Percentiles rank a stretch among this genome's conserved stretches.
phyloP scores from a whole-genome alignment of 2,329 filamentous ascomycete species.

The Aureobasidium uvarum region DNA sequence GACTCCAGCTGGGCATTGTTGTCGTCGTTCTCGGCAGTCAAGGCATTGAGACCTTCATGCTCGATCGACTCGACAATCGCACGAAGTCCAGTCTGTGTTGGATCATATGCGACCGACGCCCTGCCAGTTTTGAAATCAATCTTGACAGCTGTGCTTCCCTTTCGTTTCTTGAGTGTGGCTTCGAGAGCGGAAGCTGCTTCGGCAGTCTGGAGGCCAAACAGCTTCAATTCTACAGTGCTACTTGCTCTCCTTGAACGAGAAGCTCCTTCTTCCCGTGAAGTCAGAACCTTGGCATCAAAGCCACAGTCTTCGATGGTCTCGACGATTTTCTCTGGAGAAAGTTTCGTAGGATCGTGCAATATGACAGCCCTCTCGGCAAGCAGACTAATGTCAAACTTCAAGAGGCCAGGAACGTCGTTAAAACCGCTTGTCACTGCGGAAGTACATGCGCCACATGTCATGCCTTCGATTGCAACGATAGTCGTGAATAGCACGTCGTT shows the following conservation, averaged over 20 bases:
- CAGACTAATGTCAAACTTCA: slow-evolving; percentile 92
- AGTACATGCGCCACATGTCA: slow-evolving; percentile 97
- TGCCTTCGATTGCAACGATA: slow-evolving; percentile 86
- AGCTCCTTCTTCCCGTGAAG: slow-evolving; percentile 62
- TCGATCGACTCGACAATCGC: slow-evolving; percentile 81
- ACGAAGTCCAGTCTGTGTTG: slow-evolving; percentile 72
- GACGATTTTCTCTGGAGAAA: slow-evolving; percentile 70
- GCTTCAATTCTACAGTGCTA: slow-evolving; percentile 71
- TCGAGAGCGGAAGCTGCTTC: slow-evolving; percentile 71
- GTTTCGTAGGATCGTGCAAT: slow-evolving; percentile 70
- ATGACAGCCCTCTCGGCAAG: slow-evolving; percentile 89
- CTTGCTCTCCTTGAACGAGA: slow-evolving; percentile 39
- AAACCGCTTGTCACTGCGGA: slow-evolving; percentile 86
- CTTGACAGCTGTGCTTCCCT: slow-evolving; percentile 71
- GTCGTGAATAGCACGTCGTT: slow-evolving; percentile 59
- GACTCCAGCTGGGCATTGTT: slow-evolving; percentile 97
- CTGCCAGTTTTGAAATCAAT: slow-evolving; percentile 72
- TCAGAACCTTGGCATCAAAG: slow-evolving; percentile 81
- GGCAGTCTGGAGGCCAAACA: slow-evolving; percentile 77
- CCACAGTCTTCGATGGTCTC: slow-evolving; percentile 86
- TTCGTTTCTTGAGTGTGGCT: slow-evolving; percentile 59
- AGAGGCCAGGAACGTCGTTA: slow-evolving; percentile 68
- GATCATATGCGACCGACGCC: slow-evolving; percentile 69
- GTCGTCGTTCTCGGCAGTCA: slow-evolving; percentile 88
- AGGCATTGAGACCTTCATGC: slow-evolving; percentile 77